Evolutionary conservation across 2,329 filamentous ascomycete genomes (phyloP).

Genomic region (Calonectria montana): DNA sequence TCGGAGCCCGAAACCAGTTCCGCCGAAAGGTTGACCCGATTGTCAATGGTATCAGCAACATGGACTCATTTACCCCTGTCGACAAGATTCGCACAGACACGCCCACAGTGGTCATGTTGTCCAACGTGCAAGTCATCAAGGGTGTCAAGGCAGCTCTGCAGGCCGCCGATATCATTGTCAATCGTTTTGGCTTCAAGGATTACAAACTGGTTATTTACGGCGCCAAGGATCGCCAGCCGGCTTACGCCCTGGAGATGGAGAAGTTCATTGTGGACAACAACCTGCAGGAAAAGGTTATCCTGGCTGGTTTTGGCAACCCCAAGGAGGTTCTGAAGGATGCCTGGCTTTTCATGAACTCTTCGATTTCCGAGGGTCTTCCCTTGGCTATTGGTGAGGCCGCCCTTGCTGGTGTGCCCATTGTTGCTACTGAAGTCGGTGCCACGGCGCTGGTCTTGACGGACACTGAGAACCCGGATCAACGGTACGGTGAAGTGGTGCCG

Average conservation of each 20-base stretch:
- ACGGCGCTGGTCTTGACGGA: constrained; percentile 33
- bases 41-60: constrained; percentile 36
- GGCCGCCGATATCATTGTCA: constrained; percentile 34
- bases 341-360: constrained; percentile 37
- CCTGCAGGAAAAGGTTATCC: constrained; percentile 24
- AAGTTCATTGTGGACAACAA: constrained; percentile 30
- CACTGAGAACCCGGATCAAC: constrained; percentile 29
- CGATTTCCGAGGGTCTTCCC: constrained; percentile 33
- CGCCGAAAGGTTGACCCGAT: constrained; percentile 34
- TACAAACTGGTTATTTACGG: constrained; percentile 34
- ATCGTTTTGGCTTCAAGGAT: constrained; percentile 30
- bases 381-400: constrained; percentile 35
- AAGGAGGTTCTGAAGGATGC: constrained; percentile 34
- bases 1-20: constrained; percentile 30
- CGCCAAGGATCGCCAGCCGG: constrained; percentile 33
- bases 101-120: constrained; percentile 34
- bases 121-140: constrained; percentile 37
- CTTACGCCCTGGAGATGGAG: constrained; percentile 34
- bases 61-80: constrained; percentile 31
- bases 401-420: constrained; percentile 32
- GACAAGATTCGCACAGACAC: constrained; percentile 33
- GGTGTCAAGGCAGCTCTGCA: constrained; percentile 33
- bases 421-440: constrained; percentile 34
- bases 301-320: constrained; percentile 33
- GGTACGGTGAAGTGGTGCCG: constrained; percentile 34